Percentiles rank a stretch among this genome's conserved stretches.
phyloP scores from a whole-genome alignment of 805 yeast genomes.

The Ascoidea rubescens region DNA sequence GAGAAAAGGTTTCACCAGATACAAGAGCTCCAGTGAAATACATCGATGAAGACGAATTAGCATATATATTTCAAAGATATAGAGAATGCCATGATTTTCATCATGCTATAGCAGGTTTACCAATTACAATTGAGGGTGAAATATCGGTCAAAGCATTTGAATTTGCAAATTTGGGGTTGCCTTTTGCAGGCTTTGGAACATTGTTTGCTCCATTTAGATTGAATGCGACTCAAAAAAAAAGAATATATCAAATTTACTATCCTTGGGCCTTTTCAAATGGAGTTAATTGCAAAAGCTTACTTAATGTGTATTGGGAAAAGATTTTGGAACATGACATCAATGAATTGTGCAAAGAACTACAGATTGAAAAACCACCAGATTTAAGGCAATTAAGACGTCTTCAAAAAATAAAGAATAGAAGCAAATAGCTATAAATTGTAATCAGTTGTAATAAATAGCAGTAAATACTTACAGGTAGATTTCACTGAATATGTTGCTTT shows the following conservation, averaged over 20 bases:
- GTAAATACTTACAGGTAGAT: too few relatives aligned
- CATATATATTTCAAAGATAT: slow-evolving; percentile 86
- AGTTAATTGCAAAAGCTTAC: slow-evolving; percentile 54
- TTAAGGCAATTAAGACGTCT: slow-evolving; percentile 47
- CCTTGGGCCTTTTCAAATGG: slow-evolving; percentile 85
- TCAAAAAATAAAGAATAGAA: slow-evolving; percentile 11
- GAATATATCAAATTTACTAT: slow-evolving; percentile 56
- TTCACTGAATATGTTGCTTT: too few relatives aligned
- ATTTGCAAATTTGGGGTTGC: slow-evolving; percentile 82
- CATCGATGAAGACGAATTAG: slow-evolving; percentile 81
- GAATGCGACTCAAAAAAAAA: slow-evolving; percentile 42
- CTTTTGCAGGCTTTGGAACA: slow-evolving; percentile 92
- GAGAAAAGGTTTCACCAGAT: slow-evolving; percentile 88
- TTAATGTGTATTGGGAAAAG: slow-evolving; percentile 89
- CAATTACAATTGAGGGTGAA: slow-evolving; percentile 92
- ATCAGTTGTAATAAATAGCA: too few relatives aligned
- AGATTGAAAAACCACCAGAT: slow-evolving; percentile 69
- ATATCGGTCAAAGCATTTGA: slow-evolving; percentile 87
- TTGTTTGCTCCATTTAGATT: slow-evolving; percentile 77
- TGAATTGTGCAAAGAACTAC: slow-evolving; percentile 57
- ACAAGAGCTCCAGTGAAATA: slow-evolving; percentile 80
- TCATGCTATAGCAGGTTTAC: slow-evolving; percentile 82
- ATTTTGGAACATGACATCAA: slow-evolving; percentile 56
- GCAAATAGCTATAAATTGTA: slow-evolving; percentile 2
- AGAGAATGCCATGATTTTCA: slow-evolving; percentile 96